These are phyloP conservation scores for Fusarium keratoplasticum DNA, from an alignment of 2,329 filamentous ascomycete genomes.

Conservation along the genomic window DNA sequence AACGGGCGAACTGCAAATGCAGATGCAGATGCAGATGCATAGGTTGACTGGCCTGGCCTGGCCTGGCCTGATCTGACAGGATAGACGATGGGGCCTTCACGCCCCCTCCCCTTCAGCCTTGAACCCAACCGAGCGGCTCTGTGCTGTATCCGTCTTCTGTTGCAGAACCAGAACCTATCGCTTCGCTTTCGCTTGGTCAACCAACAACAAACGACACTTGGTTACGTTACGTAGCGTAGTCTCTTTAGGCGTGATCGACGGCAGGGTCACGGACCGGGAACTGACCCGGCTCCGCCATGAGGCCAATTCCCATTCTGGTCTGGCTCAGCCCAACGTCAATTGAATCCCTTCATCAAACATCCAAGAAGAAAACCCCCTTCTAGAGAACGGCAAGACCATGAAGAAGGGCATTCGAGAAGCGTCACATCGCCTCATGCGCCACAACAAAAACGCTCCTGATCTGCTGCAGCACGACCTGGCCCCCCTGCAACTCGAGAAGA, in stretches of 20 bases:
- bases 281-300: constrained; percentile 2
- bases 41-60: background rate
- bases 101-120: background rate
- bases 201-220: background rate
- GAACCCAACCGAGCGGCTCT: constrained; percentile 3
- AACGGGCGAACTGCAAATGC: background rate
- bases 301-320: background rate
- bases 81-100: background rate
- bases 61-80: background rate
- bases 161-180: constrained; percentile 3
- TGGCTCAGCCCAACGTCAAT: background rate
- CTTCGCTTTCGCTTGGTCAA: constrained; percentile 4
- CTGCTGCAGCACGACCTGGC: background rate
- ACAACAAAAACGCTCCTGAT: constrained; percentile 1
- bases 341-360: background rate
- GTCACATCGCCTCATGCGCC: constrained; percentile 2
- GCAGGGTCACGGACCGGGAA: constrained; percentile 21
- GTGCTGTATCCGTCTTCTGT: constrained; percentile 2
- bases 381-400: background rate
- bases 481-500: background rate
- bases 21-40: constrained; percentile 1
- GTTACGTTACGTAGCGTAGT: background rate
- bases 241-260: constrained; percentile 16
- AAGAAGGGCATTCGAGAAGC: background rate
- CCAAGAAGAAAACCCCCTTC: background rate